A percentile compares a stretch with the other conserved stretches of the same genome.
Evolutionary conservation across 805 yeast species (phyloP).

Genomic region (Cyberlindnera euphorbiae): DNA sequence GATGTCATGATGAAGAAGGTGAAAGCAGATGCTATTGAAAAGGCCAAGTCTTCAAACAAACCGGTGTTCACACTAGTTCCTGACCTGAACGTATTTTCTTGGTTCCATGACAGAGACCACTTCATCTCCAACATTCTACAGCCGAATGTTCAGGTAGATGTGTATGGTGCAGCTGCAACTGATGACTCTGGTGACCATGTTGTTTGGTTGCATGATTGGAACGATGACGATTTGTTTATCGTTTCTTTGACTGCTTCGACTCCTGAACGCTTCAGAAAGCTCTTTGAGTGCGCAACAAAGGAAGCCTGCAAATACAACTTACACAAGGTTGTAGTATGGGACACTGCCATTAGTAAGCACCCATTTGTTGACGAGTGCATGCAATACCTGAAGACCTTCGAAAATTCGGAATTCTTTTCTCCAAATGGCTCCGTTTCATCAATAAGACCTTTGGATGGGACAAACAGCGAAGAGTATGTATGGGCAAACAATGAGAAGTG

Average conservation of each 20-base stretch:
- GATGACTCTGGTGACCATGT: constrained; percentile 30
- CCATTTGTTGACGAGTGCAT: constrained; percentile 2
- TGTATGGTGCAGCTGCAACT: constrained; percentile 28
- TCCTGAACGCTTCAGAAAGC: constrained; percentile 22
- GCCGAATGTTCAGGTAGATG: constrained; percentile 11
- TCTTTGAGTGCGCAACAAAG: constrained; percentile 29
- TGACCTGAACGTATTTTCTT: constrained; percentile 32
- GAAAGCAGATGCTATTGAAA: constrained; percentile 16
- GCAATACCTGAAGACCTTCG: constrained; percentile 8
- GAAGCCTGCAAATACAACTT: constrained; percentile 31
- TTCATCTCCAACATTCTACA: constrained; percentile 30
- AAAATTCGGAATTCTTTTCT: constrained; percentile 23
- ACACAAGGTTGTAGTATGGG: constrained; percentile 35
- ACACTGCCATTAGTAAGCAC: constrained; percentile 24
- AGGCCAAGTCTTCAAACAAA: constrained; percentile 18
- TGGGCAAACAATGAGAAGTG: constrained; percentile 45
- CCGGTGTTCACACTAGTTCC: constrained; percentile 32
- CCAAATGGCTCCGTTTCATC: constrained; percentile 36
- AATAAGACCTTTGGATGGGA: constrained; percentile 28
- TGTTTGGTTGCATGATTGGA: constrained; percentile 44
- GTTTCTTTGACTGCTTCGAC: constrained; percentile 12
- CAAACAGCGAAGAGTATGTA: constrained; percentile 14
- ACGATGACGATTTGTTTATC: constrained; percentile 27
- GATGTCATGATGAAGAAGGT: constrained; percentile 24
- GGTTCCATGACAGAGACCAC: constrained; percentile 39